Conservation (phyloP, 192 early-diverging fungal species). For the Umbelopsis sp. region DNA sequence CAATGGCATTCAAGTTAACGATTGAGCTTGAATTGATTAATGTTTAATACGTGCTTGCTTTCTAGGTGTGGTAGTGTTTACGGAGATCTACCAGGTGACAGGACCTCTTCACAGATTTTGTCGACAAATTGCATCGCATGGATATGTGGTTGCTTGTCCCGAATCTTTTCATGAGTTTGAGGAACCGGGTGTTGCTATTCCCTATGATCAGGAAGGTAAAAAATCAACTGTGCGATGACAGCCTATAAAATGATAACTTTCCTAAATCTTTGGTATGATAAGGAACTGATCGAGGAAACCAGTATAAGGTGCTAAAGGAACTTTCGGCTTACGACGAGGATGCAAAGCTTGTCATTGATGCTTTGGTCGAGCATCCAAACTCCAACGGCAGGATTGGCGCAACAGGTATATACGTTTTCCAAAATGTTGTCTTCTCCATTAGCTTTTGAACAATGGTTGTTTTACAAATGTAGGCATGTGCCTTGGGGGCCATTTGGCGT, state of each 20-base stretch:
- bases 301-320: slow-evolving; percentile 58
- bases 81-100: slow-evolving; percentile 68
- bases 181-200: slow-evolving; percentile 48
- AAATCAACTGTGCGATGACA: slow-evolving; percentile 7
- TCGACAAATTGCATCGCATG: slow-evolving; percentile 53
- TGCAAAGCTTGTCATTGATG: slow-evolving; percentile 54
- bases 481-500: slow-evolving; percentile 61
- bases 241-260: neutral
- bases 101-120: slow-evolving; percentile 65
- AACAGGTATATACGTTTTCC: slow-evolving; percentile 27
- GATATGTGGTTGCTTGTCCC: slow-evolving; percentile 57
- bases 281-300: slow-evolving; percentile 57
- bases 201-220: slow-evolving; percentile 57
- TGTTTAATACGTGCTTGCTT: slow-evolving; percentile 18
- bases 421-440: neutral
- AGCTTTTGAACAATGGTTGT: too few relatives aligned
- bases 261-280: neutral
- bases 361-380: slow-evolving; percentile 47
- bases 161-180: slow-evolving; percentile 69
- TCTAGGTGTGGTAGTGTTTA: slow-evolving; percentile 35
- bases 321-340: slow-evolving; percentile 62
- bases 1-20: slow-evolving; percentile 24
- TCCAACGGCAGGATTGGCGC: slow-evolving; percentile 62
- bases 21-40: slow-evolving; percentile 5
- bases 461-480: slow-evolving; percentile 46